Conservation (phyloP, 495 filamentous ascomycete genomes). For the Penicillium paxilli region DNA sequence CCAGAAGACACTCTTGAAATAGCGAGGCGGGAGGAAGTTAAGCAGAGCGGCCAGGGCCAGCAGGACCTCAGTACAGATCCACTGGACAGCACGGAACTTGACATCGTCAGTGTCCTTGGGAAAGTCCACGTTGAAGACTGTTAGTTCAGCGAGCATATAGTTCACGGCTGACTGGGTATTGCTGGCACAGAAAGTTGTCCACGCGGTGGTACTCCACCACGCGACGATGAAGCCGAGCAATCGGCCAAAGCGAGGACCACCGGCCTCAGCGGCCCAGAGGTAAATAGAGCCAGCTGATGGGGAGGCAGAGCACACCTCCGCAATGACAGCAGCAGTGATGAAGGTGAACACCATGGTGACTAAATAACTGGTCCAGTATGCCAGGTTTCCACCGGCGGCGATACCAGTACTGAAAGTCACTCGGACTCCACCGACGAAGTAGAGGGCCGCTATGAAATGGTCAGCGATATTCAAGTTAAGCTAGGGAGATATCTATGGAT, state of each 20-base stretch:
- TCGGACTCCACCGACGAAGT: slow-evolving; percentile 57
- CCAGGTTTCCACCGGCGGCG: slow-evolving; percentile 55
- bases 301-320: slow-evolving; percentile 56
- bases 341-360: slow-evolving; percentile 57
- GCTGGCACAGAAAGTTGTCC: slow-evolving; percentile 58
- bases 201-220: slow-evolving; percentile 61
- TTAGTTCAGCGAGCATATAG: slow-evolving; percentile 57
- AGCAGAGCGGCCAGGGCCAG: slow-evolving; percentile 46
- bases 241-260: slow-evolving; percentile 52
- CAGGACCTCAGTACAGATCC: slow-evolving; percentile 52
- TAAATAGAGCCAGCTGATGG: slow-evolving; percentile 59
- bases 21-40: slow-evolving; percentile 46
- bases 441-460: slow-evolving; percentile 45
- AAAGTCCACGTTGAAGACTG: slow-evolving; percentile 52
- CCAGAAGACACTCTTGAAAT: slow-evolving; percentile 49
- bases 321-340: slow-evolving; percentile 57
- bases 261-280: slow-evolving; percentile 57
- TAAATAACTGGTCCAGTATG: slow-evolving; percentile 60
- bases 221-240: slow-evolving; percentile 56
- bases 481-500: no score
- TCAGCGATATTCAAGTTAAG: no score
- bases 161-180: slow-evolving; percentile 55
- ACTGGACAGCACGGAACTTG: slow-evolving; percentile 57
- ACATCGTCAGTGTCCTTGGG: slow-evolving; percentile 46
- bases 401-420: slow-evolving; percentile 58